Evolutionary conservation across 441 rosid genomes (phyloP).

Genomic region (Iberis amara): DNA sequence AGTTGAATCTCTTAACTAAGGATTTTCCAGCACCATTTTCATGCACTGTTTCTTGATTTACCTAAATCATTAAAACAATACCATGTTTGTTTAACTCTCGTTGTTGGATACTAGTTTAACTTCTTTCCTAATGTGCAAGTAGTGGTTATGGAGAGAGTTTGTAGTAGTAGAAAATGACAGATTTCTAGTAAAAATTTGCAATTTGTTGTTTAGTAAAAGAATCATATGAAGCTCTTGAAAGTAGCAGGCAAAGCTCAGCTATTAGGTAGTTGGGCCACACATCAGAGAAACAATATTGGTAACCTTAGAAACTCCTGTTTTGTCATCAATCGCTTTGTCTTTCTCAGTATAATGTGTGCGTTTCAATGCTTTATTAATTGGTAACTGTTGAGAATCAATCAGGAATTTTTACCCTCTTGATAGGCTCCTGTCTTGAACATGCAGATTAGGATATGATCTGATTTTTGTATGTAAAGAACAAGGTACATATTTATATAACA

Average conservation of each 20-base stretch:
- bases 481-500: conserved; percentile 18
- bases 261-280: conserved; percentile 32
- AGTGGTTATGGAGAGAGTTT: conserved; percentile 17
- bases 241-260: conserved; percentile 26
- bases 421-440: conserved; percentile 20
- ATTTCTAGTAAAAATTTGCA: conserved; percentile 26
- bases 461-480: conserved; percentile 21
- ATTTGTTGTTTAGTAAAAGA: conserved; percentile 25
- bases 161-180: conserved; percentile 25
- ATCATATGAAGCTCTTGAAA: conserved; percentile 31
- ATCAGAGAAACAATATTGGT: conserved; percentile 24
- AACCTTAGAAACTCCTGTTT: conserved; percentile 34
- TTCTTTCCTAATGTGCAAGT: conserved; percentile 25
- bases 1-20: conserved; percentile 10
- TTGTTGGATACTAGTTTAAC: conserved; percentile 6
- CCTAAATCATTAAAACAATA: conserved; percentile 7
- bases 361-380: conserved; percentile 15
- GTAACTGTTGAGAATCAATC: conserved; percentile 4
- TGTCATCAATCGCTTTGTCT: conserved; percentile 28
- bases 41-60: background rate
- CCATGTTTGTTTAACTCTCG: conserved; percentile 19
- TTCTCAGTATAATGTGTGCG: conserved; percentile 10
- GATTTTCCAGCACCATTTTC: conserved; percentile 6
- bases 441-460: conserved; percentile 20
- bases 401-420: conserved; percentile 12